phyloP scores from a whole-genome alignment of 1,139 yeast species.

The Ashbya aceris region DNA sequence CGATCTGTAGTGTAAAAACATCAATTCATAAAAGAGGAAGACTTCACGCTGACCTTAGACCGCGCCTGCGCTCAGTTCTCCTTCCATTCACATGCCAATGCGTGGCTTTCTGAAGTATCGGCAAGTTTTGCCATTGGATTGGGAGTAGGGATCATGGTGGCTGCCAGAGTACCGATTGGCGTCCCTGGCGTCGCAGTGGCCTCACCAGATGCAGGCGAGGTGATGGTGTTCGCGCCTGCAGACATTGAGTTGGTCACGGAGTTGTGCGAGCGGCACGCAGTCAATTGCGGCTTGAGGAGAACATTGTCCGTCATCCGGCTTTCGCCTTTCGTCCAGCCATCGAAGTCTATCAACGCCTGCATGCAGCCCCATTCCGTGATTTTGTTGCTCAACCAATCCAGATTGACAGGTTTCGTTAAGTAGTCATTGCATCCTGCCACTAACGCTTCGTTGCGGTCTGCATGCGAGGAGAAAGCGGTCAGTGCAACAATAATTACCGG shows the following conservation, averaged over 20 bases:
- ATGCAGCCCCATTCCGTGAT: conserved; percentile 95
- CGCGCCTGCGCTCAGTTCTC: not conserved
- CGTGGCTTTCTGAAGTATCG: not conserved
- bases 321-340: conserved; percentile 67
- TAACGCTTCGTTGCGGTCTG: conserved; percentile 81
- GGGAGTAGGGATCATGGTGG: not conserved
- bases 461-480: conserved; percentile 84
- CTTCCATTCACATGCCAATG: not conserved
- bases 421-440: conserved; percentile 97
- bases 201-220: not conserved
- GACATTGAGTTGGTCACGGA: not conserved
- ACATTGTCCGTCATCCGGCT: conserved; percentile 29
- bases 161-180: not conserved
- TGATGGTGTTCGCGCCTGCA: not conserved
- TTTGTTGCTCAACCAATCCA: conserved; percentile 89
- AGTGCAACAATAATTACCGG: conserved; percentile 95
- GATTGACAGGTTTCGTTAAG: conserved; percentile 91
- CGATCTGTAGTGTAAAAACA: no score
- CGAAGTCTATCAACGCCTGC: conserved; percentile 96
- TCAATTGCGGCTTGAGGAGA: conserved; percentile 5
- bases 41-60: no score
- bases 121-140: not conserved
- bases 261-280: not conserved
- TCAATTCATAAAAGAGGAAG: no score
- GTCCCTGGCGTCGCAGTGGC: not conserved